Percentiles rank a stretch among this genome's conserved stretches.
These are phyloP conservation scores for Fusarium ramigenum DNA, from an alignment of 2,329 filamentous ascomycete species.

Conservation along the genomic window DNA sequence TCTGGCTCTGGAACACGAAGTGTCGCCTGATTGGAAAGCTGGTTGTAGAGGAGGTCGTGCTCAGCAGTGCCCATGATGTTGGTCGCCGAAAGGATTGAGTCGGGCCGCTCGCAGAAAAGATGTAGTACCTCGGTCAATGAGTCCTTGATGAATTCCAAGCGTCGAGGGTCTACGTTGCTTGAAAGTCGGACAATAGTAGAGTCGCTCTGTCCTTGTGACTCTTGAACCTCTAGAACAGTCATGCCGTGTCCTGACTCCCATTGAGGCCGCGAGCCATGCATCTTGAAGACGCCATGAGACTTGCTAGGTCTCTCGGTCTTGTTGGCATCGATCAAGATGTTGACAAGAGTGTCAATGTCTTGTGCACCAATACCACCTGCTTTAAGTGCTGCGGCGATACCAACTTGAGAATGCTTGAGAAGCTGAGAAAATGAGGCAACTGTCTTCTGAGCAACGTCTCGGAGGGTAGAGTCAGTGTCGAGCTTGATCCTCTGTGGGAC, in stretches of 20 bases:
- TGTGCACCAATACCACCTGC: neutral
- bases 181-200: neutral
- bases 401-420: slow-evolving; percentile 38
- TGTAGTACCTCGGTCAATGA: neutral
- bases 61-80: neutral
- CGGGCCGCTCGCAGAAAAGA: neutral
- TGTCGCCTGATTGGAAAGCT: neutral
- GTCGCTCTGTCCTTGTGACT: neutral
- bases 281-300: neutral
- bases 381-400: slow-evolving; percentile 29
- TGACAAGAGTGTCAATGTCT: slow-evolving; percentile 31
- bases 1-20: neutral
- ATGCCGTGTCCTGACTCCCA: slow-evolving; percentile 5
- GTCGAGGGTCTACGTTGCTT: slow-evolving; percentile 7
- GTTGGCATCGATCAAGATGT: slow-evolving; percentile 3
- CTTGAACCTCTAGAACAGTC: slow-evolving; percentile 3
- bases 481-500: slow-evolving; percentile 39
- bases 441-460: slow-evolving; percentile 9
- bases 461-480: slow-evolving; percentile 36
- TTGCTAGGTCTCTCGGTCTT: neutral
- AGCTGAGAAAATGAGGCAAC: neutral
- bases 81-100: neutral
- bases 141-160: slow-evolving; percentile 4
- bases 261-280: neutral
- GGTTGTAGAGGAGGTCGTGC: neutral